Conservation (phyloP, 192 early-diverging fungal genomes). For the Phlyctochytrium arcticum region DNA sequence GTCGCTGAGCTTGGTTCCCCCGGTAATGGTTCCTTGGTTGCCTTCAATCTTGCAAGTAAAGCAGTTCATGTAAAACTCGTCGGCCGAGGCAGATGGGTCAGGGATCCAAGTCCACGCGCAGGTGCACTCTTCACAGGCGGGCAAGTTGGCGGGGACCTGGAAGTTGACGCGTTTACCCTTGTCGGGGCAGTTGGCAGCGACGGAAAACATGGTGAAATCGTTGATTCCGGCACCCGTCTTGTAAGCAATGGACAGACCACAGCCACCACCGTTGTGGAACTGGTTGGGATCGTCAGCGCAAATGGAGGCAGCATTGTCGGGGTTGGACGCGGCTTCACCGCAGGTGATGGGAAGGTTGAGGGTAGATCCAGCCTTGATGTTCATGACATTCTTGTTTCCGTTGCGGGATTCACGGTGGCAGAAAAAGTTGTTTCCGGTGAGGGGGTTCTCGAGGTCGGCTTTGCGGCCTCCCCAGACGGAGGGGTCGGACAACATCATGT, state of each 20-base stretch:
- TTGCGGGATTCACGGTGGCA: slow-evolving; percentile 1
- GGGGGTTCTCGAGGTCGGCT: slow-evolving; percentile 9
- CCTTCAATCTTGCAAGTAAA: neutral
- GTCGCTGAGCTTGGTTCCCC: neutral
- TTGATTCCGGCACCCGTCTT: neutral
- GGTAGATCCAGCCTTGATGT: neutral
- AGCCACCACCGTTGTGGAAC: slow-evolving; percentile 18
- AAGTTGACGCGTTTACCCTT: neutral
- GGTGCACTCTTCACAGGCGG: slow-evolving; percentile 10
- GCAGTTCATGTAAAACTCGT: slow-evolving; percentile 24
- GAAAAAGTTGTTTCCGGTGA: neutral
- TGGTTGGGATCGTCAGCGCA: slow-evolving; percentile 3
- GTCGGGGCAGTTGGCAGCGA: slow-evolving; percentile 3
- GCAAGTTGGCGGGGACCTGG: slow-evolving; percentile 9
- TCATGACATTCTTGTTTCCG: neutral
- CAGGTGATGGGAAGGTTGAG: slow-evolving; percentile 1
- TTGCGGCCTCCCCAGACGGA: slow-evolving; percentile 7
- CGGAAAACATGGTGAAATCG: slow-evolving; percentile 12
- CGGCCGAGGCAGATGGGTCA: neutral
- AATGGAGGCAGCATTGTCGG: neutral
- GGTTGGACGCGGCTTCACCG: slow-evolving; percentile 6
- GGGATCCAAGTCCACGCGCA: slow-evolving; percentile 20
- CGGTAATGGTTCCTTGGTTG: neutral
- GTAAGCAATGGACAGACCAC: slow-evolving; percentile 5
- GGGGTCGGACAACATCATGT: slow-evolving; percentile 4